A percentile compares a stretch with the other conserved stretches of the same genome.
Evolutionary conservation across 2,329 filamentous ascomycete genomes (phyloP).

Genomic region (Curvularia verruculosa): DNA sequence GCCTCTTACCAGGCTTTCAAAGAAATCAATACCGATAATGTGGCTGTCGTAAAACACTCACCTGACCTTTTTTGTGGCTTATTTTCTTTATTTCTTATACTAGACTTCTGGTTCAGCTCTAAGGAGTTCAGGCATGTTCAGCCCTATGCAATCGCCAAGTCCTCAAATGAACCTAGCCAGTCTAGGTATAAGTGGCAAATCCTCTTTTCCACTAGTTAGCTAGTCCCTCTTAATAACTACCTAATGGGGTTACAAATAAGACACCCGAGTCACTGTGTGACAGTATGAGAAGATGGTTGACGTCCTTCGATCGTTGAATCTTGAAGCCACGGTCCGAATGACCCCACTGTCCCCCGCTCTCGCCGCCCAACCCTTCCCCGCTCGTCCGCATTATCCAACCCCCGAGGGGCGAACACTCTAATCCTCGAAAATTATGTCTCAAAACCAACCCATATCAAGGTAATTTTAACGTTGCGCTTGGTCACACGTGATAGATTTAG

Average conservation of each 20-base stretch:
- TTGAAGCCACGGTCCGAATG: not conserved
- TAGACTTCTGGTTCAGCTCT: not conserved
- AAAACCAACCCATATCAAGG: not conserved
- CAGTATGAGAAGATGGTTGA: not conserved
- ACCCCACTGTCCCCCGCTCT: not conserved
- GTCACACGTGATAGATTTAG: slow-evolving; percentile 1
- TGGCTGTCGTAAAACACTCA: no score
- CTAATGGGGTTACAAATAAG: not conserved
- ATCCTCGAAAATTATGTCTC: not conserved
- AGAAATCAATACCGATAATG: not conserved
- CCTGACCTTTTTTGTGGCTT: not conserved
- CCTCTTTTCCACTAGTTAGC: not conserved
- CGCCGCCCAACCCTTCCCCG: not conserved
- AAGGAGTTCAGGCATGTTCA: not conserved
- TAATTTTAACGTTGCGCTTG: not conserved
- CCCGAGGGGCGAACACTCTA: not conserved
- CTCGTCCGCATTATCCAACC: not conserved
- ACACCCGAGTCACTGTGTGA: not conserved
- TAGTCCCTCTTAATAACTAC: not conserved
- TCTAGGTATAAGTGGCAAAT: not conserved
- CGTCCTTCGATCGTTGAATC: not conserved
- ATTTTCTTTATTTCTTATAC: not conserved
- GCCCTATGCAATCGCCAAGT: not conserved
- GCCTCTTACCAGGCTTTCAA: not conserved
- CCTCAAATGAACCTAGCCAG: not conserved